A percentile compares a stretch with the other conserved stretches of the same genome.
Conservation (phyloP, 2,329 filamentous ascomycete genomes). For the Cytospora leucostoma region DNA sequence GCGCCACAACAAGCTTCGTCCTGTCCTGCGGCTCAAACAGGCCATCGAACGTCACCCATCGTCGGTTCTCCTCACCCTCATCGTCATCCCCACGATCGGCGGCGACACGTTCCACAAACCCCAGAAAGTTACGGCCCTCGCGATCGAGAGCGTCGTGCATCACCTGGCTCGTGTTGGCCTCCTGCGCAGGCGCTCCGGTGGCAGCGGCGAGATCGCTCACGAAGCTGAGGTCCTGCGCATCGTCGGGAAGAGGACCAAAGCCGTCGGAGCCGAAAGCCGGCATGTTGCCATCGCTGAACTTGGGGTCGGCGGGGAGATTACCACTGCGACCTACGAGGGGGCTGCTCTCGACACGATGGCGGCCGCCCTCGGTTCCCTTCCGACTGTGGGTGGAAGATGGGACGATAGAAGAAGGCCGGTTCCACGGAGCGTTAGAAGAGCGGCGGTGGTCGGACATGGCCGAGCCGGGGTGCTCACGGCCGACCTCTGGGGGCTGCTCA, state of each 20-base stretch:
- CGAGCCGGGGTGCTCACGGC: conserved; percentile 31
- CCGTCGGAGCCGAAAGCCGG: conserved; percentile 39
- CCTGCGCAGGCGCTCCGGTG: conserved; percentile 29
- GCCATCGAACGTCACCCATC: conserved; percentile 66
- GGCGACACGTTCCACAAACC: conserved; percentile 43
- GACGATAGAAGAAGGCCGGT: conserved; percentile 48
- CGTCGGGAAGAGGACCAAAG: conserved; percentile 36
- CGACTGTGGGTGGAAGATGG: conserved; percentile 49
- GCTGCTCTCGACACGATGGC: conserved; percentile 38
- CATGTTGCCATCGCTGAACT: conserved; percentile 48
- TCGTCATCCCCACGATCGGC: conserved; percentile 35
- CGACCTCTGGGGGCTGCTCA: conserved; percentile 34
- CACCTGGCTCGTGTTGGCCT: conserved; percentile 36
- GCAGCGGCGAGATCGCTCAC: conserved; percentile 33
- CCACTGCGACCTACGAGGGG: conserved; percentile 42
- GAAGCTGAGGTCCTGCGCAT: conserved; percentile 32
- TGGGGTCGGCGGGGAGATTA: conserved; percentile 45
- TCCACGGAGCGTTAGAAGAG: conserved; percentile 53
- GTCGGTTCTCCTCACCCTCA: conserved; percentile 35
- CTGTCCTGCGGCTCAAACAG: conserved; percentile 61
- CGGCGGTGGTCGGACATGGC: conserved; percentile 36
- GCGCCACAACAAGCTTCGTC: conserved; percentile 66
- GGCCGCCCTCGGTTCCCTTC: conserved; percentile 42
- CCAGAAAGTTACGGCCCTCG: conserved; percentile 50
- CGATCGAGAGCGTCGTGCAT: conserved; percentile 44